Conservation (phyloP, 805 yeast genomes). For the Metschnikowia lochheadii region DNA sequence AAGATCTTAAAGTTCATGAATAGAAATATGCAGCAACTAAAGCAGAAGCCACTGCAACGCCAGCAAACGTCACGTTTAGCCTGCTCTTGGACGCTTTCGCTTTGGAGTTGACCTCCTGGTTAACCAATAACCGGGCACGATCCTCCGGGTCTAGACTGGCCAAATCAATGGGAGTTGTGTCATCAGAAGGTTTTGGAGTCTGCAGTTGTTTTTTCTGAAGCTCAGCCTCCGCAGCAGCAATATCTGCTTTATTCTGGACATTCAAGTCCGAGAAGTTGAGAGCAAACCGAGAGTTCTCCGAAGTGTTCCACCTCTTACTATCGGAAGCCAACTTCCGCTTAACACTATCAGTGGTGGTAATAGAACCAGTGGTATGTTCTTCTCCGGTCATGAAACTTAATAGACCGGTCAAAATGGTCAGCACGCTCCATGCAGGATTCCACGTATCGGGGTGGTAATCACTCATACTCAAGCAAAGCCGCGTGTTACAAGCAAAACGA, state of each 20-base stretch:
- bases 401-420: constrained; percentile 82
- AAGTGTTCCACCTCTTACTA: constrained; percentile 57
- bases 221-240: constrained; percentile 19
- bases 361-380: constrained; percentile 82
- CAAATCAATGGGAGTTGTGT: constrained; percentile 23
- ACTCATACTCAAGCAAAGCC: constrained; percentile 87
- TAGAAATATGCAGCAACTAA: constrained; percentile 26
- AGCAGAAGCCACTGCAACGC: constrained; percentile 33
- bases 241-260: constrained; percentile 36
- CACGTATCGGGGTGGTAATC: constrained; percentile 93
- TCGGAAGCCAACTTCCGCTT: constrained; percentile 55
- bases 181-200: constrained; percentile 4
- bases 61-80: constrained; percentile 21
- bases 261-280: constrained; percentile 69
- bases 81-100: constrained; percentile 4
- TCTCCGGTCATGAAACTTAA: constrained; percentile 89
- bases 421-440: constrained; percentile 96
- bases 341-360: constrained; percentile 55
- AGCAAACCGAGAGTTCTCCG: constrained; percentile 53
- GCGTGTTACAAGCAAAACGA: constrained; percentile 72
- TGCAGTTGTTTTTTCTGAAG: constrained; percentile 11
- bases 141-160: constrained; percentile 64
- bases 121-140: constrained; percentile 41
- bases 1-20: not conserved
- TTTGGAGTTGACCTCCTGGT: constrained; percentile 7